Base-by-base conservation (phyloP, 805 yeast genomes). In the Hanseniaspora taiwanica region DNA sequence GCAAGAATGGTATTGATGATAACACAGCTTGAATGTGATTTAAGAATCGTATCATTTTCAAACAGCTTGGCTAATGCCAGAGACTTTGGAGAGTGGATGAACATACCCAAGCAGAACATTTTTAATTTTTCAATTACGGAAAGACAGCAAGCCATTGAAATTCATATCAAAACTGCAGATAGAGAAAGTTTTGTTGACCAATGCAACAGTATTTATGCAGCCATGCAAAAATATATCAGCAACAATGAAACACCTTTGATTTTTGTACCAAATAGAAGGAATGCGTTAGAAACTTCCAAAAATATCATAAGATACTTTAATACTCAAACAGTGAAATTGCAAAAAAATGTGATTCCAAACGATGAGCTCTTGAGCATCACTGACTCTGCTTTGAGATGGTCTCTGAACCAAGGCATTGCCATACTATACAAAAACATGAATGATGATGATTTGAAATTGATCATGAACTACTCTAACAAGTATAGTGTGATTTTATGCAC, bases 51-150 rank as follows among this genome's bases (percentile, higher is more conserved):
- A n/a, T 87, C 75, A 0, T 60, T 89, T 19, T 67, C 82, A 1
- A 66, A 75, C 1, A 74, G 94, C 2, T 55, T 89, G 31, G 75
- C 91, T 0, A 81, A 78, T 52, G 82, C 81, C 3, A 67, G 74
- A 39, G 95, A 84, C 47, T 59, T 87, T 43, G 89, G 82, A 1
- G 83, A 79, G 40, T 91, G 97, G 96, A 58, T 91, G 21, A 94
- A 91, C 2, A 78, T 81, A 20, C 49, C 68, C 1, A 78, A 75
- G 49, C 62, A 58, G 17, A 66, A 74, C 37, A 66, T 78, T 5
- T 84, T 67, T 63, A 86, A 85, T 50, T 86, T 81, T 54, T 69
- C 75, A 14, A 77, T 93, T 0, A 63, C 63, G 38, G 78, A 76
- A 35, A 64, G 89, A 42, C 61, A 64, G 7, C 53, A 61, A 34